A percentile compares a stretch with the other conserved stretches of the same genome.
These are phyloP conservation scores for Ceratobasidium sp. DNA, from an alignment of 1,284 basidiomycete species.

Conservation along the genomic window DNA sequence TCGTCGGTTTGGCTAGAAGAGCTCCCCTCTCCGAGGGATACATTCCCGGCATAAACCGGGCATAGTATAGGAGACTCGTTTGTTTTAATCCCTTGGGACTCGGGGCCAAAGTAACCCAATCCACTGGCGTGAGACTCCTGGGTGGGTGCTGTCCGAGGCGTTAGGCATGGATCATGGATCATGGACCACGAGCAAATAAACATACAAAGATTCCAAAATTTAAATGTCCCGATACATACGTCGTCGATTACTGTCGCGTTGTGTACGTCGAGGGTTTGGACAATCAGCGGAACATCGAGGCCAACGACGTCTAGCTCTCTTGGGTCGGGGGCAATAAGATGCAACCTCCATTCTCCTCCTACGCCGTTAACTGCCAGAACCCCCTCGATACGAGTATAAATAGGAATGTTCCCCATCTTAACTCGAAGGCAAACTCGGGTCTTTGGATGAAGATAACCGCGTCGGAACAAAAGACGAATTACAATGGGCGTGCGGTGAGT, in stretches of 20 bases:
- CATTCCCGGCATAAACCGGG: no score
- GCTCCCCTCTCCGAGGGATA: no score
- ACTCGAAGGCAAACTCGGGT: slow-evolving; percentile 8
- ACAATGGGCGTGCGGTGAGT: background rate
- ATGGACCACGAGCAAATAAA: background rate
- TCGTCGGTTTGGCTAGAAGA: no score
- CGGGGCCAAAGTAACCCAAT: no score
- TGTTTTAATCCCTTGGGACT: no score
- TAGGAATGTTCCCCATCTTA: slow-evolving; percentile 34
- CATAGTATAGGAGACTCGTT: no score
- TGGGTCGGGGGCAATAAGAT: slow-evolving; percentile 20
- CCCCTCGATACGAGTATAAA: slow-evolving; percentile 3
- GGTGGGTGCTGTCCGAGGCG: no score
- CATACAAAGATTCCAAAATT: slow-evolving; percentile 5
- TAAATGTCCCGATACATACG: slow-evolving; percentile 26
- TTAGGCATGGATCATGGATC: no score
- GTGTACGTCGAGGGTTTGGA: background rate
- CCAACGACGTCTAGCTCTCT: slow-evolving; percentile 13
- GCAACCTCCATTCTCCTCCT: background rate
- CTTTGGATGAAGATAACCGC: background rate
- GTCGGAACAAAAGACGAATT: slow-evolving; percentile 18
- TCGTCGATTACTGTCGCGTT: slow-evolving; percentile 2
- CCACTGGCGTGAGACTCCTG: no score
- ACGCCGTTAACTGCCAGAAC: background rate
- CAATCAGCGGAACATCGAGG: slow-evolving; percentile 15